These are phyloP conservation scores for Aureococcus anophagefferens DNA, from an alignment of 108 stramenopile species.

Conservation along the genomic window DNA sequence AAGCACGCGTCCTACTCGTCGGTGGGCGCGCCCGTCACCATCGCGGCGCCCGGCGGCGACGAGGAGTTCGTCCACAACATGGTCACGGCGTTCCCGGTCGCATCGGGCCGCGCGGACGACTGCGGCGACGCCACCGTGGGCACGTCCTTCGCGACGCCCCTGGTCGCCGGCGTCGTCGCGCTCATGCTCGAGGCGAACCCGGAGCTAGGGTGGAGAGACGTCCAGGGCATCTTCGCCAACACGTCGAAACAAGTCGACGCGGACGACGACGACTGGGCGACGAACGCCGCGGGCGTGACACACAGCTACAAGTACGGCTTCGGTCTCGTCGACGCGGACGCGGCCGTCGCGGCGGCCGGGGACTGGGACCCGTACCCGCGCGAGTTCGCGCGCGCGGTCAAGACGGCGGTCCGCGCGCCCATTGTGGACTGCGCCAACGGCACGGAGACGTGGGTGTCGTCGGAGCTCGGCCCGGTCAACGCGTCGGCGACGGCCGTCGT, in stretches of 20 bases:
- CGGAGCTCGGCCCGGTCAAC: constrained; percentile 2
- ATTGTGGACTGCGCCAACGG: not conserved
- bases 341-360: constrained; percentile 26
- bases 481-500: constrained; percentile 16
- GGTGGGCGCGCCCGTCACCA: constrained; percentile 28
- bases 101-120: too few relatives aligned
- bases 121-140: constrained; percentile 14
- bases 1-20: constrained; percentile 33
- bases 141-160: constrained; percentile 36
- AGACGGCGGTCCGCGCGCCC: too few relatives aligned
- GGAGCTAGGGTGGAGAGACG: constrained; percentile 43
- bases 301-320: constrained; percentile 43
- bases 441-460: too few relatives aligned
- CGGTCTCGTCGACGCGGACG: constrained; percentile 39
- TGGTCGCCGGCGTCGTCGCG: constrained; percentile 38
- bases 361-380: not conserved
- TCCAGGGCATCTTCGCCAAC: constrained; percentile 36
- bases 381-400: too few relatives aligned
- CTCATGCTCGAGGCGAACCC: constrained; percentile 40
- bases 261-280: constrained; percentile 8
- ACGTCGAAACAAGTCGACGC: constrained; percentile 14
- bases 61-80: constrained; percentile 13
- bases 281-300: constrained; percentile 29
- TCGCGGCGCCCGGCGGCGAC: constrained; percentile 41
- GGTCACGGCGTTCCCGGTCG: constrained; percentile 18